A percentile compares a stretch with the other conserved stretches of the same genome.
Evolutionary conservation across 495 filamentous ascomycete genomes (phyloP).

Genomic region (Tuber calosporum): DNA sequence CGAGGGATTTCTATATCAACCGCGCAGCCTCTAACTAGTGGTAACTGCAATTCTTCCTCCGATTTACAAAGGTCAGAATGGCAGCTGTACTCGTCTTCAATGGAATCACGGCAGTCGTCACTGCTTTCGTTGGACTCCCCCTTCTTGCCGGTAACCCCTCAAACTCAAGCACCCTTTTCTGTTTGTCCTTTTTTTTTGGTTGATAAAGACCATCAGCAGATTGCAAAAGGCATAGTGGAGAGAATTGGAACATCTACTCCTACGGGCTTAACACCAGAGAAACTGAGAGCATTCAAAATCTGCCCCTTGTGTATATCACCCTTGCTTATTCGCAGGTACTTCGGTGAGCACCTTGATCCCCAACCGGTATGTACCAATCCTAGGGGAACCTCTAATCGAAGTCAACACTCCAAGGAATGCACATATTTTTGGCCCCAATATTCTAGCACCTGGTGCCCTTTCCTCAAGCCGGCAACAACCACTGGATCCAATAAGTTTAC

Average conservation of each 20-base stretch:
- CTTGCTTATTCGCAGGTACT: slow-evolving; percentile 5
- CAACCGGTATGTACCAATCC: not conserved
- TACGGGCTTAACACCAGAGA: not conserved
- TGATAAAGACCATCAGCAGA: slow-evolving; percentile 4
- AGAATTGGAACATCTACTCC: slow-evolving; percentile 3
- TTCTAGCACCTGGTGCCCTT: slow-evolving; percentile 13
- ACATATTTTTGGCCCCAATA: slow-evolving; percentile 11
- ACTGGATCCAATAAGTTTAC: slow-evolving; percentile 4
- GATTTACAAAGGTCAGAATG: slow-evolving; percentile 9
- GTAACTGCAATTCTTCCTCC: not conserved
- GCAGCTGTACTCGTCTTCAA: slow-evolving; percentile 14
- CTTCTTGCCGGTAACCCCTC: slow-evolving; percentile 10
- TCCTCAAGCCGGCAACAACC: not conserved
- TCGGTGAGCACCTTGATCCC: not conserved
- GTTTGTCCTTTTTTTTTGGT: slow-evolving; percentile 18
- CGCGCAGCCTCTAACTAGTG: too few species aligned
- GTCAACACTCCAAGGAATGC: not conserved
- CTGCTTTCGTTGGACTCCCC: slow-evolving; percentile 12
- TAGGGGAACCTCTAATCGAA: not conserved
- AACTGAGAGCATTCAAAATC: slow-evolving; percentile 6
- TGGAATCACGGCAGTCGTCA: slow-evolving; percentile 20
- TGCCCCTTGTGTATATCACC: slow-evolving; percentile 14
- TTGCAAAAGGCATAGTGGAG: slow-evolving; percentile 7
- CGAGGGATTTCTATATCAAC: too few species aligned
- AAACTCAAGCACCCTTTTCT: not conserved